Base-by-base conservation (phyloP, 306 rosid genomes). In the Pterocarpus macrocarpus region DNA sequence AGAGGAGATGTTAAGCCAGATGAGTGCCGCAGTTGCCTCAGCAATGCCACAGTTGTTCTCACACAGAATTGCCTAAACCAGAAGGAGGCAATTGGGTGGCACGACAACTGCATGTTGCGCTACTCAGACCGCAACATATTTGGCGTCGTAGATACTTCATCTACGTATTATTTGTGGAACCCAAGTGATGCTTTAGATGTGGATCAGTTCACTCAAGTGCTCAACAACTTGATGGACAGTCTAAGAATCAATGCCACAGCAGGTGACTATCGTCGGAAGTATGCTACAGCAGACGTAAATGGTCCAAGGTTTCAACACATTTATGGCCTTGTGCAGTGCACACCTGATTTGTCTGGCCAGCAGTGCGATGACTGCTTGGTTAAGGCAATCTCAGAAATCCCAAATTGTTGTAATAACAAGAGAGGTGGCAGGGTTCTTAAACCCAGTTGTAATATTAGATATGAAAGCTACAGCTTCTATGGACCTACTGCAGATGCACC, bases 301-400 rank as follows among this genome's bases (percentile, higher is more conserved):
- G 63, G 55, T 10, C 72, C 68, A 0, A 15, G 32, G 2, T 32
- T 61, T 50, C 14, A 57, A 53, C 44, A 5, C 2, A 22, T 84
- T 36, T 81, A 55, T 53, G 88, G 59, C 17, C 70, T 55, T 15
- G 80, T 57, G 4, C 88, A 84, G 84, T 84, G 88, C 73, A 62
- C 79, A 1, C 90, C 86, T 35, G 79, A 84, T 47, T 34, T 87
- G 43, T 36, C 69, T 0, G 8, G 32, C 32, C 36, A 1, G 11
- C 63, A 78, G 0, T 87, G 90, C 8, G 13, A 13, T 3, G 16
- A 50, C 3, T 87, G 87, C 69, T 43, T 80, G 9, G 17, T 0
- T 10, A 0, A 0, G 0, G 36, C 35, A 4, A 0, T 64, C 14
- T 0, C 0, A 8, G 1, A 2, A 0, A 17, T 80, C 4, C 22